Base-by-base conservation (phyloP, 352 stramenopile species). In the Pythium periplocum region DNA sequence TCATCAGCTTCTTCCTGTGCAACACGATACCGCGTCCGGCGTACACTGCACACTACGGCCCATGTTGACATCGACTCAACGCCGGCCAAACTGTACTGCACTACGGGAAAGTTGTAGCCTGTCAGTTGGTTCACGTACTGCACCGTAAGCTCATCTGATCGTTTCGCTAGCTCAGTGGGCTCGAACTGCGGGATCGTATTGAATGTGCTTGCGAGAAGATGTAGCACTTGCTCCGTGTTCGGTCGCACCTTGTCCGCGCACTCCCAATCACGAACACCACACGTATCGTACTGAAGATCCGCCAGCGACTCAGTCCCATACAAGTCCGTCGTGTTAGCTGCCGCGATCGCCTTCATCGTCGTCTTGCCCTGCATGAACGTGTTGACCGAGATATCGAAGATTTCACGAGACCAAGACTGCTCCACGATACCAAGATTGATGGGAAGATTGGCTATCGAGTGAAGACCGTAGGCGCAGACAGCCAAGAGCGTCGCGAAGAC, bases 101-200 rank as follows among this genome's bases (percentile, higher is more conserved):
- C 60, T 4, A 56, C 48, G 7, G 50, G 53, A 17, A 58, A 58
- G 49, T 67, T 67, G 47, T 45, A 67, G 3, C 58, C 58, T 4
- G 41, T 55, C 11, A 65, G 58, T 30, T 59, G 55, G 49, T 65
- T 65, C 36, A 65, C 52, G 46, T 67, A 58, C 51, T 58, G 8
- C 34, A 67, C n/a, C 33, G 46, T 36, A 32, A 66, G 41, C 31
- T 36, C 44, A 10, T 66, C 43, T 5, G 39, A 40, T 37, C 33
- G 26, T 34, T 48, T 30, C 44, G 48, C 46, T 42, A 67, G 41
- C 37, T 43, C 39, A 2, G 59, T 53, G 30, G 54, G 40, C 30
- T 67, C 47, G 46, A 62, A 57, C 4, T 7, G 30, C 7, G 53
- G 36, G 31, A 67, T 54, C 9, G 17, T 5, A 5, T 30, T 11